These are phyloP conservation scores for Podaxis sp. DNA, from an alignment of 768 basidiomycete genomes.

Conservation along the genomic window DNA sequence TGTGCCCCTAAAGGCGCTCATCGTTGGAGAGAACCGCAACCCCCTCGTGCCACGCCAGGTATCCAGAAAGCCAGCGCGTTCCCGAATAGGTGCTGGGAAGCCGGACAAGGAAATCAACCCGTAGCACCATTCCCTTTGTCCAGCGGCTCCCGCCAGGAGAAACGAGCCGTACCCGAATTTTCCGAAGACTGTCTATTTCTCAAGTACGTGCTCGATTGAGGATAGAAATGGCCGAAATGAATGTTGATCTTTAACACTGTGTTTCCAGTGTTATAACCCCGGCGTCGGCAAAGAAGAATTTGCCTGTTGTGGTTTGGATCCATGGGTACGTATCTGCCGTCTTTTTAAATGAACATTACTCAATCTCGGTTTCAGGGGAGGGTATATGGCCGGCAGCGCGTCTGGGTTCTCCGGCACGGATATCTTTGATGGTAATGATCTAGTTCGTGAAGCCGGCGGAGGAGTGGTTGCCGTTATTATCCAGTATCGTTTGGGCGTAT, in stretches of 20 bases:
- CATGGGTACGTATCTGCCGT: slow-evolving; percentile 31
- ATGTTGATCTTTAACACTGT: neutral
- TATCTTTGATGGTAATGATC: slow-evolving; percentile 31
- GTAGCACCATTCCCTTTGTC: neutral
- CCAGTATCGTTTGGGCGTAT: slow-evolving; percentile 45
- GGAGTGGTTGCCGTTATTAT: slow-evolving; percentile 37
- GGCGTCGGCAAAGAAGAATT: slow-evolving; percentile 25
- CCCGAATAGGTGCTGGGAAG: slow-evolving; percentile 3
- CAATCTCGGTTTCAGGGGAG: slow-evolving; percentile 22
- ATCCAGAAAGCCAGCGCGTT: slow-evolving; percentile 5
- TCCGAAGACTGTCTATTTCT: slow-evolving; percentile 43
- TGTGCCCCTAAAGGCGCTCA: neutral
- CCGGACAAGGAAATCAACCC: neutral
- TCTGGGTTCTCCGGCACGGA: slow-evolving; percentile 11
- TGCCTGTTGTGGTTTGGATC: slow-evolving; percentile 44
- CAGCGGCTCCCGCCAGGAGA: neutral
- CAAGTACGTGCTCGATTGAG: slow-evolving; percentile 25
- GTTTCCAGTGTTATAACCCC: slow-evolving; percentile 35
- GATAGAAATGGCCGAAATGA: neutral
- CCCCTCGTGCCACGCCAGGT: neutral
- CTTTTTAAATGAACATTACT: neutral
- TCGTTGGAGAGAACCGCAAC: slow-evolving; percentile 15
- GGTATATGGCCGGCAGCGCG: slow-evolving; percentile 32
- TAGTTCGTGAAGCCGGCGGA: slow-evolving; percentile 34
- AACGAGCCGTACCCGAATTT: neutral